A percentile compares a stretch with the other conserved stretches of the same genome.
Conservation (phyloP, 192 early-diverging fungal species). For the Umbelopsis vinacea region DNA sequence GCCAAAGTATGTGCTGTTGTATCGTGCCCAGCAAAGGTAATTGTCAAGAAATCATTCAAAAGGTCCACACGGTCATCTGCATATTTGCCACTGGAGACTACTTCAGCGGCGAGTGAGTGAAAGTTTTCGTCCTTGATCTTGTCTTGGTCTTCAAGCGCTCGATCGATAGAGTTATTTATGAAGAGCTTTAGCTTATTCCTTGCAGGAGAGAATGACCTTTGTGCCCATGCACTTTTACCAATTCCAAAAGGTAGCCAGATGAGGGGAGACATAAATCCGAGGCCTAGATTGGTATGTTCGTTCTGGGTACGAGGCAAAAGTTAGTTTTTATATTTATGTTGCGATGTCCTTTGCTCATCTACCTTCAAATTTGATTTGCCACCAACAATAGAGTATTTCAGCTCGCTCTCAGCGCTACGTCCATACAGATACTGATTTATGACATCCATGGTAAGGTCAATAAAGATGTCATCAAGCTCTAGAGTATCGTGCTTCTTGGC, state of each 20-base stretch:
- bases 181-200: slow-evolving; percentile 35
- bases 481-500: slow-evolving; percentile 16
- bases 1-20: slow-evolving; percentile 55
- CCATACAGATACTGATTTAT: slow-evolving; percentile 47
- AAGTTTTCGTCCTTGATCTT: not conserved
- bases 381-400: slow-evolving; percentile 35
- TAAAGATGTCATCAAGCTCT: slow-evolving; percentile 37
- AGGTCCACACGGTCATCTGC: slow-evolving; percentile 36
- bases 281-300: slow-evolving; percentile 23
- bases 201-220: slow-evolving; percentile 28
- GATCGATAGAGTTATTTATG: slow-evolving; percentile 28
- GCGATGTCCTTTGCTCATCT: not conserved
- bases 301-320: slow-evolving; percentile 7
- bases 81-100: slow-evolving; percentile 26
- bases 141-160: slow-evolving; percentile 9
- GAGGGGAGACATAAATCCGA: slow-evolving; percentile 33
- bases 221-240: slow-evolving; percentile 39
- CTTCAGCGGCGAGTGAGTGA: slow-evolving; percentile 29
- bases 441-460: slow-evolving; percentile 43
- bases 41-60: slow-evolving; percentile 48
- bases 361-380: slow-evolving; percentile 36
- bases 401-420: slow-evolving; percentile 18
- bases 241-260: slow-evolving; percentile 36
- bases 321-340: not conserved
- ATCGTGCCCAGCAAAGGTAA: slow-evolving; percentile 62